Base-by-base conservation (phyloP, 139 green algal species). In the Monoraphidium neglectum region DNA sequence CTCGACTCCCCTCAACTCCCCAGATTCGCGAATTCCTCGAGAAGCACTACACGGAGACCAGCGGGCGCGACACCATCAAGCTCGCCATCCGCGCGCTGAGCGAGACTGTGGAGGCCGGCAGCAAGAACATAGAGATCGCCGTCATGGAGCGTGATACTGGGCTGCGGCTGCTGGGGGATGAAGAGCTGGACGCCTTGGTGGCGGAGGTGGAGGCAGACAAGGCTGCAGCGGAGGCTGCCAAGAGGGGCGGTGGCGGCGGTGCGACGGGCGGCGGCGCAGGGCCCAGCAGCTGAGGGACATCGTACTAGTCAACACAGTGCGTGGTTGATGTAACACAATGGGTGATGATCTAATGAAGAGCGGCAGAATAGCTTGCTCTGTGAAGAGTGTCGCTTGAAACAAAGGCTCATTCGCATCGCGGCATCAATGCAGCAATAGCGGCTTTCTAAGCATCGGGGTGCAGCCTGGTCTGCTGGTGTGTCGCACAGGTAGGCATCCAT, bases 1-100 rank as follows among this genome's bases (percentile, higher is more conserved):
- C n/a, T n/a, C n/a, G n/a, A n/a, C n/a, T n/a, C n/a, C n/a, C n/a
- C n/a, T n/a, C n/a, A n/a, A n/a, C 33, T 6, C 63, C 67, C 35
- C 74, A 92, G 85, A 90, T 97, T 24, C 87, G 95, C n/a, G 97
- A 99, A 86, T 99, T 93, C 79, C 83, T 99, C 68, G 97, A 99
- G 85, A 99, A 99, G 93, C 88, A 98, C 76, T 99, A 95, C 46
- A 79, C 82, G 35, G 91, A 97, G 68, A 93, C 81, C 5, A 83
- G 62, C 1, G 94, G 92, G 21, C 70, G 85, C 23, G 93, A 93
- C 32, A 93, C 95, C 2, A 72, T 98, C 63, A 98, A 98, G 88
- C 88, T 99, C 73, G 90, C 93, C 13, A 85, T 99, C 32, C 86
- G 87, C 2, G 93, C 96, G 28, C 82, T 99, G 15, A 94, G 94